Conservation (phyloP, 192 early-diverging fungal species). For the Mortierella hygrophila region DNA sequence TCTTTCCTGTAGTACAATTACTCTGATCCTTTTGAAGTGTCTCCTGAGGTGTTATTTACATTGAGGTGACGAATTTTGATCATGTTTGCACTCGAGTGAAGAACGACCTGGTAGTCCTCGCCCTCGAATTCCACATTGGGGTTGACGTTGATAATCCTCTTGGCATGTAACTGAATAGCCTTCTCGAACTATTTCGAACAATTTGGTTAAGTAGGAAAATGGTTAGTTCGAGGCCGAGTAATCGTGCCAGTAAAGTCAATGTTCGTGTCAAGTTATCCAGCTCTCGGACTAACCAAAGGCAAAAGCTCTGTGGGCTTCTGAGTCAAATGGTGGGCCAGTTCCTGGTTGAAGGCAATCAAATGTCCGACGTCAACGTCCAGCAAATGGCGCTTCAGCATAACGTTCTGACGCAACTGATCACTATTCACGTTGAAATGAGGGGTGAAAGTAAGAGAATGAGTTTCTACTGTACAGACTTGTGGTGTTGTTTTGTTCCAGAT, state of each 20-base stretch:
- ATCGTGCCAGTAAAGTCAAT: no score
- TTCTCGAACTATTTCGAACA: conserved; percentile 81
- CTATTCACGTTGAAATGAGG: conserved; percentile 51
- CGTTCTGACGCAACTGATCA: conserved; percentile 92
- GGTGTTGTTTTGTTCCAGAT: background rate
- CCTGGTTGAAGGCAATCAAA: conserved; percentile 86
- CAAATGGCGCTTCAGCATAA: conserved; percentile 78
- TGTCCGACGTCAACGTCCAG: conserved; percentile 92
- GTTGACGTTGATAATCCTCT: conserved; percentile 74
- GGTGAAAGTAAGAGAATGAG: conserved; percentile 8
- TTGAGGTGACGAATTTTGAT: conserved; percentile 92
- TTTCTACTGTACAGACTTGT: background rate
- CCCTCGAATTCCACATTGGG: conserved; percentile 67
- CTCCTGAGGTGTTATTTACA: conserved; percentile 59
- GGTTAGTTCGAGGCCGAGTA: background rate
- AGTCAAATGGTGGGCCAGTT: conserved; percentile 83
- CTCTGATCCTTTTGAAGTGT: background rate
- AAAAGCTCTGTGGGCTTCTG: conserved; percentile 85
- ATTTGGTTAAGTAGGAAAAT: background rate
- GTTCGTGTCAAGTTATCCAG: background rate
- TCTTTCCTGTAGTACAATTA: background rate
- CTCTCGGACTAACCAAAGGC: conserved; percentile 72
- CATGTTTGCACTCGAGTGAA: conserved; percentile 87
- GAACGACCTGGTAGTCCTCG: conserved; percentile 91
- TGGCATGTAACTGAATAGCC: conserved; percentile 83